Percentiles rank a stretch among this genome's conserved stretches.
Evolutionary conservation across 2,329 filamentous ascomycete species (phyloP).

Genomic region (Exophiala sp.): DNA sequence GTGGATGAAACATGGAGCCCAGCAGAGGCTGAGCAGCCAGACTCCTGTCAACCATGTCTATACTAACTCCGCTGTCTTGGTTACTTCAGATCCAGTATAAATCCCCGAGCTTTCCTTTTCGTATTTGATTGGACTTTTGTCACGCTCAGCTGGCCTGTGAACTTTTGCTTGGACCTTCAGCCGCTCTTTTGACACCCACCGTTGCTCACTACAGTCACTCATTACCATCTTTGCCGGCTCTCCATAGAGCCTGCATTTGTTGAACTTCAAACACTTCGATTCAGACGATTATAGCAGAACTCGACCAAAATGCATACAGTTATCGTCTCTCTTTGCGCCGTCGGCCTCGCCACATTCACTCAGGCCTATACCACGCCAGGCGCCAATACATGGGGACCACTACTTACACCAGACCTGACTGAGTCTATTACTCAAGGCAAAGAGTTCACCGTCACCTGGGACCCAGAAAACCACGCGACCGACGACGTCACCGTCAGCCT

Average conservation of each 20-base stretch:
- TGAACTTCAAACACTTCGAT: neutral
- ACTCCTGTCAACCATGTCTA: neutral
- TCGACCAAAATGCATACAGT: slow-evolving; percentile 16
- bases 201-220: slow-evolving; percentile 1
- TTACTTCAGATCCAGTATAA: neutral
- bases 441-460: slow-evolving; percentile 26
- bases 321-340: slow-evolving; percentile 47
- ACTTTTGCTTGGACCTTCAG: slow-evolving; percentile 1
- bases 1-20: slow-evolving; percentile 22
- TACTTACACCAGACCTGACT: slow-evolving; percentile 24
- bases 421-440: slow-evolving; percentile 27
- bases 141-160: slow-evolving; percentile 12
- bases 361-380: slow-evolving; percentile 45
- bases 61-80: too few relatives aligned
- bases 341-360: slow-evolving; percentile 63
- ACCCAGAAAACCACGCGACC: slow-evolving; percentile 20
- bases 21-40: slow-evolving; percentile 15
- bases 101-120: neutral
- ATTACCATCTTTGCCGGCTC: neutral
- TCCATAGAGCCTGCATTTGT: neutral
- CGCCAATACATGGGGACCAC: slow-evolving; percentile 22
- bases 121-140: slow-evolving; percentile 3
- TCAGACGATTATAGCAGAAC: neutral
- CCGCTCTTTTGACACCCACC: slow-evolving; percentile 12
- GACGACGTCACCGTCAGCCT: slow-evolving; percentile 26